Conservation (phyloP, 2,329 filamentous ascomycete species). For the Apiospora kogelbergensis region DNA sequence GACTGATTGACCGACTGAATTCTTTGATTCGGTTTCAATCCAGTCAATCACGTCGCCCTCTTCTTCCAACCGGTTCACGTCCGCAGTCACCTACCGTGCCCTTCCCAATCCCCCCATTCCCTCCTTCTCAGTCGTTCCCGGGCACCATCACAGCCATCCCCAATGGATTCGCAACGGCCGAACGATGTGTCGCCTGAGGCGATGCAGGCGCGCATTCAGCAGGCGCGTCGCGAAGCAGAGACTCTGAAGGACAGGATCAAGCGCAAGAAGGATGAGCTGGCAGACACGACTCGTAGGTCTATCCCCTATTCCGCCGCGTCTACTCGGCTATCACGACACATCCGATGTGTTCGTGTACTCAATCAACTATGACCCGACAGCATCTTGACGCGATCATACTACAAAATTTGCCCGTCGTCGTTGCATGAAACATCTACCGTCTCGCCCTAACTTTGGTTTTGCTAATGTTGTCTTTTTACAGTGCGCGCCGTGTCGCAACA, state of each 20-base stretch:
- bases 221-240: slow-evolving; percentile 95
- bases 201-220: slow-evolving; percentile 92
- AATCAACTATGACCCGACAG: neutral
- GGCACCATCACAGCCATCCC: neutral
- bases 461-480: slow-evolving; percentile 37
- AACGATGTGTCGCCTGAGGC: slow-evolving; percentile 69
- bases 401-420: neutral
- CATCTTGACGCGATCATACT: neutral
- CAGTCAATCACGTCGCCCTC: slow-evolving; percentile 6
- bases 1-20: slow-evolving; percentile 8
- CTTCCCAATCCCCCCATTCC: neutral
- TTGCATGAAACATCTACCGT: neutral
- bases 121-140: slow-evolving; percentile 18
- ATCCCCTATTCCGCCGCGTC: neutral
- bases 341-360: neutral
- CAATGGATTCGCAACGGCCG: slow-evolving; percentile 58
- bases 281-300: slow-evolving; percentile 91
- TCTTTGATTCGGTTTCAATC: slow-evolving; percentile 3
- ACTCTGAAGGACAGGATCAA: slow-evolving; percentile 98
- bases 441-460: neutral
- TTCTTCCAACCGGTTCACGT: neutral
- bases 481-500: slow-evolving; percentile 91
- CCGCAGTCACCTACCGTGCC: slow-evolving; percentile 1
- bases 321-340: neutral
- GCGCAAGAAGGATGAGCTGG: slow-evolving; percentile 99